These are phyloP conservation scores for Phytophthora cajani DNA, from an alignment of 352 stramenopile genomes.

Conservation along the genomic window DNA sequence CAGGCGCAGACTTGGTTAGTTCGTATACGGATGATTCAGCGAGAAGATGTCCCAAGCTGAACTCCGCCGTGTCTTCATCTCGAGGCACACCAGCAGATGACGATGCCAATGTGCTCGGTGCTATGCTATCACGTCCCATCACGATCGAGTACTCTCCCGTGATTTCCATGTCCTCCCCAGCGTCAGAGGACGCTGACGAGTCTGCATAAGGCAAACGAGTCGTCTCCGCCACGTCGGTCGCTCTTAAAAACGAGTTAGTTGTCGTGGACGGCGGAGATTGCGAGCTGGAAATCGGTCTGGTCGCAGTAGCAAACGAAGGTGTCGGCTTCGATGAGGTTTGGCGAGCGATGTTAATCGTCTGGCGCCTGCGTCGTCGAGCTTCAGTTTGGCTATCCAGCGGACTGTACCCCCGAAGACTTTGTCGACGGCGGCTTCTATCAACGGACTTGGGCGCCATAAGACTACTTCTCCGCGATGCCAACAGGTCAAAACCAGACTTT, in stretches of 20 bases:
- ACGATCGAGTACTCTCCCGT: constrained; percentile 73
- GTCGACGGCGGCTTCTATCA: constrained; percentile 52
- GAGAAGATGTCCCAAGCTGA: constrained; percentile 69
- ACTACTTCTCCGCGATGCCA: constrained; percentile 39
- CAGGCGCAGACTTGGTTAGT: constrained; percentile 31
- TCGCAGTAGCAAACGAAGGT: constrained; percentile 10
- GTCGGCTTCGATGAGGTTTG: constrained; percentile 16
- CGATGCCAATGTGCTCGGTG: constrained; percentile 7
- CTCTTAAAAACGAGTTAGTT: constrained; percentile 59
- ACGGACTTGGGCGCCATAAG: constrained; percentile 35
- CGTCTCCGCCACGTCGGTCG: constrained; percentile 26
- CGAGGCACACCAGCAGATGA: constrained; percentile 14
- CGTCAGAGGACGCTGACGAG: constrained; percentile 80
- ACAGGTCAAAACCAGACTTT: constrained; percentile 37
- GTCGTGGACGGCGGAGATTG: constrained; percentile 18
- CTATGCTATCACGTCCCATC: constrained; percentile 17
- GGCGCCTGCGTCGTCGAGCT: constrained; percentile 56
- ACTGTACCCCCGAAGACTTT: constrained; percentile 78
- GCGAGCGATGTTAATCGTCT: constrained; percentile 41
- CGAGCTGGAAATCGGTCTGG: constrained; percentile 13
- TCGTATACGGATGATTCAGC: constrained; percentile 61
- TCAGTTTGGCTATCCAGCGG: constrained; percentile 81
- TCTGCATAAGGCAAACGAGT: constrained; percentile 65
- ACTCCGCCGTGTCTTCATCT: constrained; percentile 67
- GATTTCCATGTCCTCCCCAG: constrained; percentile 89